phyloP scores from a whole-genome alignment of 805 yeast species.

The Pichia nakasei region DNA sequence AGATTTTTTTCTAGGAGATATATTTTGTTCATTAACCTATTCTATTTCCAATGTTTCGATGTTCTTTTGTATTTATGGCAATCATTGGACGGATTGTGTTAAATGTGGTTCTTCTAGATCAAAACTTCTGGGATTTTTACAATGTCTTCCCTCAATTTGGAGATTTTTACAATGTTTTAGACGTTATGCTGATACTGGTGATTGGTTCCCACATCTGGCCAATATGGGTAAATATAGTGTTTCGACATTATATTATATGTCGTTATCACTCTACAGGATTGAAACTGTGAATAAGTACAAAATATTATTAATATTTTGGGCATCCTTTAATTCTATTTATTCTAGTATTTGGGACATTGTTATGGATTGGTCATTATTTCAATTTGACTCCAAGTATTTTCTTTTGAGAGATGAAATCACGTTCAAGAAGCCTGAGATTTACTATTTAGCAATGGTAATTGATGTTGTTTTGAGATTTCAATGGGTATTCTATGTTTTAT shows the following conservation, averaged over 20 bases:
- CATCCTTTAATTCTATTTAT: conserved; percentile 59
- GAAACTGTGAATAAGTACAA: conserved; percentile 34
- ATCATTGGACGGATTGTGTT: conserved; percentile 54
- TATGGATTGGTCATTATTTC: conserved; percentile 94
- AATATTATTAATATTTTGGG: conserved; percentile 63
- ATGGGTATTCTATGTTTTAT: conserved; percentile 86
- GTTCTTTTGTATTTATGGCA: conserved; percentile 74
- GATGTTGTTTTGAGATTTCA: conserved; percentile 76
- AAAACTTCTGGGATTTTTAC: conserved; percentile 69
- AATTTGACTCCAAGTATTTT: conserved; percentile 46
- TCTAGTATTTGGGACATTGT: conserved; percentile 80
- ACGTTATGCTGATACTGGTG: conserved; percentile 89
- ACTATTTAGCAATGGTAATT: conserved; percentile 64
- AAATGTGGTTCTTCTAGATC: conserved; percentile 75
- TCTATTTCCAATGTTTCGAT: conserved; percentile 77
- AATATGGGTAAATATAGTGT: conserved; percentile 72
- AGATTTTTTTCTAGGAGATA: conserved; percentile 90
- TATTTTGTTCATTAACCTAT: conserved; percentile 81
- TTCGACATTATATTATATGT: conserved; percentile 58
- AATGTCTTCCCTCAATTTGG: conserved; percentile 82
- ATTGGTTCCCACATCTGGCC: conserved; percentile 93
- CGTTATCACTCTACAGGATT: conserved; percentile 73
- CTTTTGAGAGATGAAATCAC: conserved; percentile 67
- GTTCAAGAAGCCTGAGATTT: conserved; percentile 47
- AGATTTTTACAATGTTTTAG: conserved; percentile 84